Conservation (phyloP, 225 moss, liverwort and hornwort species). For the Neckera pumila region DNA sequence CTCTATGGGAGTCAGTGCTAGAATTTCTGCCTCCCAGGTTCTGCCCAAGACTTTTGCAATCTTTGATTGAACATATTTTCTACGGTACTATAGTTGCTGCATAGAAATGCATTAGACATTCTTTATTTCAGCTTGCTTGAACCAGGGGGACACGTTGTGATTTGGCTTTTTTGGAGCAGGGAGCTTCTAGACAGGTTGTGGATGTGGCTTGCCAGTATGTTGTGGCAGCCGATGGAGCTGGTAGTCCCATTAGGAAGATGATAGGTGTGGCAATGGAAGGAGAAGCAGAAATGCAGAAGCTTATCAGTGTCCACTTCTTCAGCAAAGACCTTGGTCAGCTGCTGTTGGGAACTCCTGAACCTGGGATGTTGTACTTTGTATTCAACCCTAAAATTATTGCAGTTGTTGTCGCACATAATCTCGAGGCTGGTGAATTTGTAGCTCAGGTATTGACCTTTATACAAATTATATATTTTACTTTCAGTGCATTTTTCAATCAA, state of each 20-base stretch:
- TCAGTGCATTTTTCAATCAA: neutral
- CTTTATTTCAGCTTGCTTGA: neutral
- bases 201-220: slow-evolving; percentile 60
- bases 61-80: neutral
- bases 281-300: slow-evolving; percentile 59
- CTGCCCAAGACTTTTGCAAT: neutral
- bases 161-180: slow-evolving; percentile 9
- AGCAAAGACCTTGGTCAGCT: slow-evolving; percentile 63
- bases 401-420: slow-evolving; percentile 89
- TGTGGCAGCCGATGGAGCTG: slow-evolving; percentile 94
- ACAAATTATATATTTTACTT: neutral
- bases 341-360: slow-evolving; percentile 44
- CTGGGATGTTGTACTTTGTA: slow-evolving; percentile 94
- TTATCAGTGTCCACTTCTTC: slow-evolving; percentile 76
- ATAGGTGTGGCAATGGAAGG: slow-evolving; percentile 71
- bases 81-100: neutral
- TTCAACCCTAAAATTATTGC: slow-evolving; percentile 70
- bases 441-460: slow-evolving; percentile 55
- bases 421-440: slow-evolving; percentile 82
- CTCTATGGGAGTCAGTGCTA: slow-evolving; percentile 31
- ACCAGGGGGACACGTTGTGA: neutral
- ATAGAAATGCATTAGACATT: neutral
- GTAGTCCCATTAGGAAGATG: slow-evolving; percentile 60
- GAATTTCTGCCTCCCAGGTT: slow-evolving; percentile 28
- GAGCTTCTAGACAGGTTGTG: neutral